Evolutionary conservation across 441 rosid genomes (phyloP).

Genomic region (Populus hybrid): DNA sequence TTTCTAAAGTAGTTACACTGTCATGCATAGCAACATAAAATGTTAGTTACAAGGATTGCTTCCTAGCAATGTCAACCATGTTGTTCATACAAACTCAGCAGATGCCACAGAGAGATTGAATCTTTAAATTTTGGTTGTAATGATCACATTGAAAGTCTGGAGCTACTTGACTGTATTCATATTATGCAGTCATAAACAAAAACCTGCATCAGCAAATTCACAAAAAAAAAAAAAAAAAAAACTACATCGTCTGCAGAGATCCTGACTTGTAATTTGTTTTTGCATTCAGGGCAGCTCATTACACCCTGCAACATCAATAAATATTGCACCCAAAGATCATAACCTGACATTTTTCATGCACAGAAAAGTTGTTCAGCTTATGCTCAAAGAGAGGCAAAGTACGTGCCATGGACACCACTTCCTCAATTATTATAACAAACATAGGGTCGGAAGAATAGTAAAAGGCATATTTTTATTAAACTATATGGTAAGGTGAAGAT

Average conservation of each 20-base stretch:
- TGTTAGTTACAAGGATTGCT: neutral
- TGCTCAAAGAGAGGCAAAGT: neutral
- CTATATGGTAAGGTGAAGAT: neutral
- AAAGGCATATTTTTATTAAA: neutral
- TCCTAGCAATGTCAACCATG: neutral
- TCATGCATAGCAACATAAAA: neutral
- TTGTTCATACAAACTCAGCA: neutral
- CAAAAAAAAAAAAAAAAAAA: neutral
- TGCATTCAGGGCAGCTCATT: constrained; percentile 90
- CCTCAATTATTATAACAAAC: neutral
- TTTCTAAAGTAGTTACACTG: neutral
- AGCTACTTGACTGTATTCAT: neutral
- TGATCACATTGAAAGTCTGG: neutral
- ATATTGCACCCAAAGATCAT: constrained; percentile 19
- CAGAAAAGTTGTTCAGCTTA: constrained; percentile 3
- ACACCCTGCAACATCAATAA: constrained; percentile 60
- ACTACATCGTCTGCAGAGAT: constrained; percentile 96
- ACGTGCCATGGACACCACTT: neutral
- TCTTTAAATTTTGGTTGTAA: too few relatives aligned
- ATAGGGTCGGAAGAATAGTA: neutral
- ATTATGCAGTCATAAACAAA: neutral
- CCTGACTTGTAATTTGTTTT: constrained; percentile 72
- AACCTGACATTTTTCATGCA: constrained; percentile 13
- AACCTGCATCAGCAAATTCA: constrained; percentile 2
- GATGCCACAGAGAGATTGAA: neutral